Evolutionary conservation across 148 eudicot genomes (phyloP).

Genomic region (Rheum nobile): DNA sequence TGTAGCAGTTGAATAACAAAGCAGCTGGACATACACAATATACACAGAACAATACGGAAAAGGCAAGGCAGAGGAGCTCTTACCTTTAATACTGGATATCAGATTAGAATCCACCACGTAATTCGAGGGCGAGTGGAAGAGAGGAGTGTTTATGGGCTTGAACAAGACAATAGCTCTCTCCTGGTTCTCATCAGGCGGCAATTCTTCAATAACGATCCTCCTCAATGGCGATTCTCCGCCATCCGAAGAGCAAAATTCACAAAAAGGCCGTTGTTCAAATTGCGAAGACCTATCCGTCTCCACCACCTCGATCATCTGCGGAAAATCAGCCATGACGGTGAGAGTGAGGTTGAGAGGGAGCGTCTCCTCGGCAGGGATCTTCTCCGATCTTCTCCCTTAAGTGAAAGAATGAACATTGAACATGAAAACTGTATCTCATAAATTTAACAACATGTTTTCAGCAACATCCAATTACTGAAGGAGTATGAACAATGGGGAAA

Average conservation of each 20-base stretch:
- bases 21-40: too few species aligned
- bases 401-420: not conserved
- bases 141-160: slow-evolving; percentile 29
- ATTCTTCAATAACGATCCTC: too few species aligned
- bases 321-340: slow-evolving; percentile 55
- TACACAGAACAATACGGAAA: too few species aligned
- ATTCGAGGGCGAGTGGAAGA: slow-evolving; percentile 16
- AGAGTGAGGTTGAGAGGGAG: too few species aligned
- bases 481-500: too few species aligned
- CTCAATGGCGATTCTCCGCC: slow-evolving; percentile 13
- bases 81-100: slow-evolving; percentile 47
- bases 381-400: too few species aligned
- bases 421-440: not conserved
- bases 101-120: slow-evolving; percentile 42
- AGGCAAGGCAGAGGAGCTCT: slow-evolving; percentile 15
- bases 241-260: not conserved
- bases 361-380: too few species aligned
- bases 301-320: slow-evolving; percentile 59
- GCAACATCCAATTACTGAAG: too few species aligned
- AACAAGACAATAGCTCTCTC: slow-evolving; percentile 75
- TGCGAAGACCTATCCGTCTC: slow-evolving; percentile 22
- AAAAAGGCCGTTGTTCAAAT: slow-evolving; percentile 5
- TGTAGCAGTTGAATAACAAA: too few species aligned
- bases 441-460: not conserved
- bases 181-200: slow-evolving; percentile 30